Evolutionary conservation across 2,329 filamentous ascomycete genomes (phyloP).

Genomic region (Coniochaeta hoffmannii): DNA sequence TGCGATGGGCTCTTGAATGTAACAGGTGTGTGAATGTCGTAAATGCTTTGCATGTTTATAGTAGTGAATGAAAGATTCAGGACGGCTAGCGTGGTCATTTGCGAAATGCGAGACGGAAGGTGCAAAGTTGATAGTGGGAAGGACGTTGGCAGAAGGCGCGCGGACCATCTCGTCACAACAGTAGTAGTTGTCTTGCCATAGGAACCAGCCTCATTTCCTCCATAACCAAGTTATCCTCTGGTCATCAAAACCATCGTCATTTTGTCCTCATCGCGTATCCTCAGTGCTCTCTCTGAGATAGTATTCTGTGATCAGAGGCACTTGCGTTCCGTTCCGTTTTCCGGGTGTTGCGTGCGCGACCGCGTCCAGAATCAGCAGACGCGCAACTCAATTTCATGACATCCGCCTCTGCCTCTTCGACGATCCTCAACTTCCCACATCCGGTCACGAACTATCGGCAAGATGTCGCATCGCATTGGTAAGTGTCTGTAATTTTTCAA

Average conservation of each 20-base stretch:
- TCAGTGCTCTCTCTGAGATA: neutral
- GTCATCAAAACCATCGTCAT: too few relatives aligned
- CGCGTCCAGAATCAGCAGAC: neutral
- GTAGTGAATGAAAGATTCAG: neutral
- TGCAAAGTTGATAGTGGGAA: neutral
- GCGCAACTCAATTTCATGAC: neutral
- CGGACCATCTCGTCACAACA: neutral
- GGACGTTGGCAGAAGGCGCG: neutral
- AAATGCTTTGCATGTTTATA: too few relatives aligned
- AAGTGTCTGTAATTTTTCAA: neutral
- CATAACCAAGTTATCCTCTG: neutral
- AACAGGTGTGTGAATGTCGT: too few relatives aligned
- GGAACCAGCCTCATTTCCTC: neutral
- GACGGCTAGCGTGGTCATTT: neutral
- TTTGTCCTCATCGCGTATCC: too few relatives aligned
- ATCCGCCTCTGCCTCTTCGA: too few relatives aligned
- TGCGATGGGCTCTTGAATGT: too few relatives aligned
- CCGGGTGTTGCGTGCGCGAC: neutral
- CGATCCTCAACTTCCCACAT: too few relatives aligned
- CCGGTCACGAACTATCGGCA: neutral
- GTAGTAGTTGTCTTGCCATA: neutral
- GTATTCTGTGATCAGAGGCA: neutral
- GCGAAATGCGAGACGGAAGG: neutral
- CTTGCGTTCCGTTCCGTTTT: neutral
- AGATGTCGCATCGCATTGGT: neutral